Conservation (phyloP, 768 basidiomycete species). For the Macrolepiota albuminosa region DNA sequence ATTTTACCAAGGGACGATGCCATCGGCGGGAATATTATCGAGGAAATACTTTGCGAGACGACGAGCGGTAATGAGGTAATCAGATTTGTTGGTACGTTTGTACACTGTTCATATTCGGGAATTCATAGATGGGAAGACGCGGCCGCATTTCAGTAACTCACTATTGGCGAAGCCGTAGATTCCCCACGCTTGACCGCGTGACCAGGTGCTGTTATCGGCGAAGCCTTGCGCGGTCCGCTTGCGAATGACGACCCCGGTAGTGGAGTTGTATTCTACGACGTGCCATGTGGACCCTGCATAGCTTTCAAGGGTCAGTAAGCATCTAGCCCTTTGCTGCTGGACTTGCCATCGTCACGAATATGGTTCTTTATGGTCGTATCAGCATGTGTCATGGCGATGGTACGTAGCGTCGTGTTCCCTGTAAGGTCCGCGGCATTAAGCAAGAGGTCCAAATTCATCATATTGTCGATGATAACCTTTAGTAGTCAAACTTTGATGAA, state of each 20-base stretch:
- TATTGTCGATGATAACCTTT: constrained; percentile 75
- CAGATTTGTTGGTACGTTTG: constrained; percentile 40
- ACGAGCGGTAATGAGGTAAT: constrained; percentile 59
- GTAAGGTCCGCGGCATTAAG: constrained; percentile 54
- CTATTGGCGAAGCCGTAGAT: constrained; percentile 70
- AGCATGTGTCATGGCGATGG: constrained; percentile 63
- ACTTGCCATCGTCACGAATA: constrained; percentile 56
- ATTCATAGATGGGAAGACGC: background rate
- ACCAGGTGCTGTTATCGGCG: constrained; percentile 66
- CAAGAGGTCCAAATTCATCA: constrained; percentile 78
- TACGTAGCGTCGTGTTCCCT: constrained; percentile 52
- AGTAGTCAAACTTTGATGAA: background rate
- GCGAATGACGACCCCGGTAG: constrained; percentile 55
- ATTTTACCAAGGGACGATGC: constrained; percentile 61
- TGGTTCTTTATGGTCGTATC: constrained; percentile 68
- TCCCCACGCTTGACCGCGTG: constrained; percentile 70
- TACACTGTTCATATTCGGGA: constrained; percentile 42
- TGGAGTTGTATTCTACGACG: constrained; percentile 64
- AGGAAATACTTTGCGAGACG: constrained; percentile 59
- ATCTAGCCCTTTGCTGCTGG: background rate
- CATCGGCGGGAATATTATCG: constrained; percentile 49
- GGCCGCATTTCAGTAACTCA: constrained; percentile 25
- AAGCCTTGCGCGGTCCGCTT: constrained; percentile 62
- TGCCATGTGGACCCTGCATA: constrained; percentile 49
- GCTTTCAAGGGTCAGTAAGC: background rate